phyloP scores from a whole-genome alignment of 306 rosid species.

The Begonia fuchsioides region DNA sequence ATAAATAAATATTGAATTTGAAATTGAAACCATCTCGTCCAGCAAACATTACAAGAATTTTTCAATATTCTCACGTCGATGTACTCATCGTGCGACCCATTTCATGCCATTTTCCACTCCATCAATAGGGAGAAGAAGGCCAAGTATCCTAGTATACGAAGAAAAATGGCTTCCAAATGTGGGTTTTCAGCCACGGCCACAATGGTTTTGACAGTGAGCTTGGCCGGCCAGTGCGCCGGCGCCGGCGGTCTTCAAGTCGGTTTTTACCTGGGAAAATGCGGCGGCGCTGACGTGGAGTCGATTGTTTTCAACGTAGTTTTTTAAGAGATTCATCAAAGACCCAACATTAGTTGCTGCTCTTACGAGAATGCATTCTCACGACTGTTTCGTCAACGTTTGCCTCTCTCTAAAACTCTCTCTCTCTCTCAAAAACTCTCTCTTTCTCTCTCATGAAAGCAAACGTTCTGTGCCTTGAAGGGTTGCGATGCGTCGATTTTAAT shows the following conservation, averaged over 20 bases:
- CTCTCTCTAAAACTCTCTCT: not conserved
- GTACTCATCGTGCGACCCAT: too few species aligned
- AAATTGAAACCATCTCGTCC: too few species aligned
- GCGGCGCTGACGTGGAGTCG: conserved; percentile 14
- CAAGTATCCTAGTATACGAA: too few species aligned
- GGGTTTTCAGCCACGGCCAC: not conserved
- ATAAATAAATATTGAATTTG: too few species aligned
- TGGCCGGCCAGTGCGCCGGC: conserved; percentile 6
- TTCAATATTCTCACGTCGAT: too few species aligned
- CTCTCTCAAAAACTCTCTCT: not conserved
- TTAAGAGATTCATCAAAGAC: not conserved
- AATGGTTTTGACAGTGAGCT: conserved; percentile 10
- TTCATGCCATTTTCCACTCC: too few species aligned
- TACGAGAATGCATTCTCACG: conserved; percentile 29
- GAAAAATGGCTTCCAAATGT: too few species aligned
- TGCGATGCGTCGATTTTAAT: conserved; percentile 34
- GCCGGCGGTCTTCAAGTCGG: conserved; percentile 9
- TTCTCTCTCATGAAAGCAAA: not conserved
- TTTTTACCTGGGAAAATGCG: conserved; percentile 17
- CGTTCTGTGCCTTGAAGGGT: conserved; percentile 11
- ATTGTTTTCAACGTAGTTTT: not conserved
- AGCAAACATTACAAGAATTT: too few species aligned
- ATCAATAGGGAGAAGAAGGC: too few species aligned
- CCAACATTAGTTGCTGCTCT: conserved; percentile 19
- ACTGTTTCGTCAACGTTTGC: conserved; percentile 28